A percentile compares a stretch with the other conserved stretches of the same genome.
These are phyloP conservation scores for Aspergillus haitiensis DNA, from an alignment of 495 filamentous ascomycete species.

Conservation along the genomic window DNA sequence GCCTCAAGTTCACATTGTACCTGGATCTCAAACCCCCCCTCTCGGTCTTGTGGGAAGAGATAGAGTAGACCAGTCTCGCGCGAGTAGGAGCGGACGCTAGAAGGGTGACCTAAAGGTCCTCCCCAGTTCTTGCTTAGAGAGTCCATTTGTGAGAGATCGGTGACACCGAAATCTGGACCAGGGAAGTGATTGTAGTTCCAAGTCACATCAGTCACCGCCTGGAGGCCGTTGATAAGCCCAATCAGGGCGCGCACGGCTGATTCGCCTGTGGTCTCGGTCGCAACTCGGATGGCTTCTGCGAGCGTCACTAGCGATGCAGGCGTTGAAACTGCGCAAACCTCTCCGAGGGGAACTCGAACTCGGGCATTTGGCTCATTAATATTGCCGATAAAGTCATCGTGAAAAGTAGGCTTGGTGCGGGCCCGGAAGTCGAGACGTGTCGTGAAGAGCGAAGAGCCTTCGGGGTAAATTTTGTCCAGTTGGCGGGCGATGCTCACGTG, in stretches of 20 bases:
- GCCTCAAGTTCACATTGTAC: constrained; percentile 17
- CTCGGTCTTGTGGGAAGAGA: constrained; percentile 13
- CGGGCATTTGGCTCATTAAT: constrained; percentile 18
- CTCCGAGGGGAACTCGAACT: constrained; percentile 6
- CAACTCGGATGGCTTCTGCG: constrained; percentile 16
- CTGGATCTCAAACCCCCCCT: constrained; percentile 15
- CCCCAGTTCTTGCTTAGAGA: constrained; percentile 12
- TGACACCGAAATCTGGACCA: constrained; percentile 13
- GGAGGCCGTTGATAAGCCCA: constrained; percentile 11
- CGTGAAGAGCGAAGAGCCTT: constrained; percentile 13
- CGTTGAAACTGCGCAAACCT: constrained; percentile 5
- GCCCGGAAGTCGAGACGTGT: constrained; percentile 17
- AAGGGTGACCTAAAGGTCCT: neutral
- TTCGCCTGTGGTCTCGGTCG: constrained; percentile 9
- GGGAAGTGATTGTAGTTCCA: constrained; percentile 19
- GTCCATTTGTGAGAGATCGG: constrained; percentile 14
- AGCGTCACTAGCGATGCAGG: constrained; percentile 11
- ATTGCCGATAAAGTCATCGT: constrained; percentile 11
- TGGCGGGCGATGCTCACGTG: constrained; percentile 16
- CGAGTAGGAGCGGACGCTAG: constrained; percentile 3
- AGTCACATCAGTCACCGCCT: constrained; percentile 13
- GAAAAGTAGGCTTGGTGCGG: constrained; percentile 10
- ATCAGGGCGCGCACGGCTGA: constrained; percentile 11
- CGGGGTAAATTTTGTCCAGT: constrained; percentile 2
- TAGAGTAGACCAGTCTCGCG: constrained; percentile 16